These are phyloP conservation scores for Curvularia sp. DNA, from an alignment of 2,329 filamentous ascomycete genomes.

Conservation along the genomic window DNA sequence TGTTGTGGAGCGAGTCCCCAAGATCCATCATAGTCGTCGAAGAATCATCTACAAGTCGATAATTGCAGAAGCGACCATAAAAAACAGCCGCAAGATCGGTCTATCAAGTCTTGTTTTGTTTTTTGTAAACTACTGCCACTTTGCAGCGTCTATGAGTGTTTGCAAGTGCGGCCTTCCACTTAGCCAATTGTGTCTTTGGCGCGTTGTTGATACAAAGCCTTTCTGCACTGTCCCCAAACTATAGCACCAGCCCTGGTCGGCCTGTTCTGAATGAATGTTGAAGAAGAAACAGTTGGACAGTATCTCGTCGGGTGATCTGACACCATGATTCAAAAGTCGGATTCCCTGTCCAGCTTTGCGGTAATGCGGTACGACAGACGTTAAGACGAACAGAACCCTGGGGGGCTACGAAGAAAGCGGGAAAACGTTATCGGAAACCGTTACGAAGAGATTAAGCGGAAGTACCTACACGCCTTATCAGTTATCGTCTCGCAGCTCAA, in stretches of 20 bases:
- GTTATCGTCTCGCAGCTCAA: background rate
- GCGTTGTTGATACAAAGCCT: slow-evolving; percentile 22
- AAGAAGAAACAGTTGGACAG: slow-evolving; percentile 21
- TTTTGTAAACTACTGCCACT: slow-evolving; percentile 28
- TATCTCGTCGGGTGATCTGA: slow-evolving; percentile 27
- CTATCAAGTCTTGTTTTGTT: slow-evolving; percentile 25
- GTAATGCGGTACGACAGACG: slow-evolving; percentile 14
- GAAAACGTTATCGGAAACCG: slow-evolving; percentile 15
- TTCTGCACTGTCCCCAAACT: slow-evolving; percentile 20
- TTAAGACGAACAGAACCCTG: slow-evolving; percentile 24
- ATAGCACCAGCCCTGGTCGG: slow-evolving; percentile 18
- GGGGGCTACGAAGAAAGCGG: slow-evolving; percentile 32
- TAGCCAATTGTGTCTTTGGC: slow-evolving; percentile 12
- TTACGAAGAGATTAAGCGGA: slow-evolving; percentile 16
- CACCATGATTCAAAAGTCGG: slow-evolving; percentile 19
- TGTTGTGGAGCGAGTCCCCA: background rate
- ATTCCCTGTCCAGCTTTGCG: slow-evolving; percentile 13
- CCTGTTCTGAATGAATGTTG: slow-evolving; percentile 19
- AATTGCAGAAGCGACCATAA: slow-evolving; percentile 28
- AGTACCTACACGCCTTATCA: background rate
- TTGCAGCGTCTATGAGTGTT: slow-evolving; percentile 25
- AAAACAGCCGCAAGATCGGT: slow-evolving; percentile 27
- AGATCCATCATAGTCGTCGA: slow-evolving; percentile 18
- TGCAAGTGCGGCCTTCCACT: slow-evolving; percentile 21
- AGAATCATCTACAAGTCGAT: slow-evolving; percentile 17